Base-by-base conservation (phyloP, 768 basidiomycete genomes). In the Tubosaeta brunneosetosa region DNA sequence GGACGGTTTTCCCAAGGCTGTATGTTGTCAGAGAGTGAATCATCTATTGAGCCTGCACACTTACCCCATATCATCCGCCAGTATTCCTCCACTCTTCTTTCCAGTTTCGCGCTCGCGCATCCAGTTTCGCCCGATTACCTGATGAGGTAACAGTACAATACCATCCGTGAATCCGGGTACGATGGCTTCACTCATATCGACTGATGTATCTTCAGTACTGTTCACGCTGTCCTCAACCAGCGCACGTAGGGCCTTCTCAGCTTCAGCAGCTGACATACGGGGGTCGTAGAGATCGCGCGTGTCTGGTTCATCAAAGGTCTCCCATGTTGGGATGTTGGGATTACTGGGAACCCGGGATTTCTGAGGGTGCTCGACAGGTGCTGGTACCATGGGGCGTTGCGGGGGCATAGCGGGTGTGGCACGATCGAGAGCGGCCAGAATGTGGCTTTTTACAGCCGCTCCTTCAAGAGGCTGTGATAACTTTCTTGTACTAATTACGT, bases 11-110 rank as follows among this genome's bases (percentile, higher is more conserved):
- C 1, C 89, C 89, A 1, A 91, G 76, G 53, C 87, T 89, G 49
- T 6, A 17, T 32, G 11, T 22, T 6, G n/a, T 66, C 34, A 66
- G 55, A 47, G 10, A 29, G 29, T 40, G 2, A 14, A 31, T 47
- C 17, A 9, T 7, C 4, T 13, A 29, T 16, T 22, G 12, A 50
- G n/a, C 8, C 27, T 10, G 3, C 11, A 1, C 19, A 59, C 76
- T 45, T 60, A 86, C 88, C 88, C 89, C 86, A 91, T 91, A 62
- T 90, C 90, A 66, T 97, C 94, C 5, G 93, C 93, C 13, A 97
- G 72, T 58, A 97, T 93, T 0, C 95, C 95, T 1, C 95, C 94
- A 7, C 62, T 73, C 59, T 85, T 83, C 69, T 90, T 91, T 31
- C 82, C 84, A 8, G 77, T 68, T 69, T 98, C 95, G 17, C 94